Base-by-base conservation (phyloP, 192 early-diverging fungal genomes). In the Gorgonomyces haynaldii region DNA sequence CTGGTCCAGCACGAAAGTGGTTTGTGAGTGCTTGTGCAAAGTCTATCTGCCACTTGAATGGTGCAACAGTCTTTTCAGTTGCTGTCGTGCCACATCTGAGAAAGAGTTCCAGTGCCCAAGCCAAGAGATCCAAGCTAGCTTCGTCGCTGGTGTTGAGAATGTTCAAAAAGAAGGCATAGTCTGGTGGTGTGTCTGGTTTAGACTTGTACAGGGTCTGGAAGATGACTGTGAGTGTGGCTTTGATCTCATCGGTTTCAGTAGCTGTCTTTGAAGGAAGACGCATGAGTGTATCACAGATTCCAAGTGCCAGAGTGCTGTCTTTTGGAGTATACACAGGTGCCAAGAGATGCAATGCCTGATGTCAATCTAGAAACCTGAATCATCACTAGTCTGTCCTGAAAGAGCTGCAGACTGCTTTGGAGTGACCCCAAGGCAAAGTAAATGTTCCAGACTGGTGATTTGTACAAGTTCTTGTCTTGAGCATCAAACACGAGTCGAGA, bases 371-470 rank as follows among this genome's bases (percentile, higher is more conserved):
- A 26, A 43, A 66, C 72, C 53, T 69, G 65, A 20, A 77, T 57
- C 13, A 71, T 69, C 8, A 76, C 74, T 4, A 74, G 62, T 3
- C 76, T 42, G 41, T 78, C 74, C 0, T 64, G 71, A 37, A 71
- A 78, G 6, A 70, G 44, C 38, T 68, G 73, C 2, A 53, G 58
- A 21, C 68, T 58, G 19, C 47, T 37, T 23, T 60, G 61, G 10
- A 78, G 60, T 2, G 56, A 56, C 19, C 60, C 60, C 7, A 78
- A 42, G 1, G 64, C 53, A 52, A 78, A 78, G 43, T 64, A 74
- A 10, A 78, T 53, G 42, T 78, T 78, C 70, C 73, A 78, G 28
- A 78, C 60, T 10, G 74, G 68, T 12, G 65, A 54, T 9, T 45
- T 70, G 26, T 76, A 29, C 52, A 78, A 78, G 6, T 62, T 56